phyloP scores from a whole-genome alignment of 164 flowering plant genomes.

The Cinnamomum chago region DNA sequence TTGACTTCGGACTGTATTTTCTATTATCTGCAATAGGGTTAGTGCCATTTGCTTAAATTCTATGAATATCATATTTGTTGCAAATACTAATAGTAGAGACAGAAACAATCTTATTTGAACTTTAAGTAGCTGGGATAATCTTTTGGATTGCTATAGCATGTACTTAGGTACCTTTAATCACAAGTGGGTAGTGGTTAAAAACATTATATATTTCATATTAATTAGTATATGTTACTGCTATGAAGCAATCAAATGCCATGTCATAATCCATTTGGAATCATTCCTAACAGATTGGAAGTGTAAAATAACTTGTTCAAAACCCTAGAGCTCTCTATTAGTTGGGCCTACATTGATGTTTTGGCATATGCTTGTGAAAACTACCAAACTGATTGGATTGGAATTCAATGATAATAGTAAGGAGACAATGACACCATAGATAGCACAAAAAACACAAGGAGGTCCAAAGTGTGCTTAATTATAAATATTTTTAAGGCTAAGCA shows the following conservation, averaged over 20 bases:
- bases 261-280: background rate
- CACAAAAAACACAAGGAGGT: slow-evolving; percentile 5
- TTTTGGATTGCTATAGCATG: too few species aligned
- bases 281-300: background rate
- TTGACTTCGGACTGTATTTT: too few species aligned
- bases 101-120: too few species aligned
- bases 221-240: background rate
- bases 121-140: too few species aligned
- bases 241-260: background rate
- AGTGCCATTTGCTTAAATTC: too few species aligned
- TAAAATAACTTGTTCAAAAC: slow-evolving; percentile 1
- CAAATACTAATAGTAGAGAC: too few species aligned
- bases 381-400: background rate
- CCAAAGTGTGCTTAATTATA: slow-evolving; percentile 1
- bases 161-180: too few species aligned
- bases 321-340: background rate
- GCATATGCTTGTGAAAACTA: slow-evolving; percentile 5
- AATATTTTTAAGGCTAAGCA: background rate
- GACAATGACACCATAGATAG: background rate
- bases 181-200: too few species aligned
- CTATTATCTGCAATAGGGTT: too few species aligned
- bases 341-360: background rate
- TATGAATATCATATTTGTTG: too few species aligned
- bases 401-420: background rate
- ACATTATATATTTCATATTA: too few species aligned